Evolutionary conservation across 2,329 filamentous ascomycete species (phyloP).

Genomic region (Neospermospora avenae): DNA sequence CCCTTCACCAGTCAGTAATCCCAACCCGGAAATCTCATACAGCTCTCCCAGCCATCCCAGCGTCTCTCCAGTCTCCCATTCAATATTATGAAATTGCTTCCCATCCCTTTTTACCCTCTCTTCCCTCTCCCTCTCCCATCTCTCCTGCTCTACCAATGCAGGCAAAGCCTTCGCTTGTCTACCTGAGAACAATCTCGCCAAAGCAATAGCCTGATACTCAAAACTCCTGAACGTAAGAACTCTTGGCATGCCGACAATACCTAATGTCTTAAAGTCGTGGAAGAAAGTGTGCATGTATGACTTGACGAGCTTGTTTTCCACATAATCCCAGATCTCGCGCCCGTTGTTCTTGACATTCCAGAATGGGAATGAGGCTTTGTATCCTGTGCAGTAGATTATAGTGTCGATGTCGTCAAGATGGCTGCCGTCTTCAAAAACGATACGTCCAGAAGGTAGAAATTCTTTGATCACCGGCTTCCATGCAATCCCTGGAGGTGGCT

Average conservation of each 20-base stretch:
- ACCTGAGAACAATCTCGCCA: conserved; percentile 47
- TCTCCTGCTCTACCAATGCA: conserved; percentile 35
- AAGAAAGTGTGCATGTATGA: conserved; percentile 54
- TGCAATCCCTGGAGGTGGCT: conserved; percentile 44
- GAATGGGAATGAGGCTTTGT: conserved; percentile 80
- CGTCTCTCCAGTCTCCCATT: conserved; percentile 51
- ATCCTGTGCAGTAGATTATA: conserved; percentile 83
- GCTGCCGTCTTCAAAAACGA: conserved; percentile 60
- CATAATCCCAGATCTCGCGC: conserved; percentile 48
- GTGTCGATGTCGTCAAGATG: conserved; percentile 66
- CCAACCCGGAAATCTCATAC: conserved; percentile 48
- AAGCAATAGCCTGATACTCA: conserved; percentile 53
- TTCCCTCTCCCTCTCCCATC: conserved; percentile 46
- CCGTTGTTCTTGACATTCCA: conserved; percentile 45
- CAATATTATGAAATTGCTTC: conserved; percentile 50
- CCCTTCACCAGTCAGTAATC: conserved; percentile 45
- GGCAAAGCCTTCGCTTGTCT: conserved; percentile 42
- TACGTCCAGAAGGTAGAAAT: conserved; percentile 41
- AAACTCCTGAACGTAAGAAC: conserved; percentile 52
- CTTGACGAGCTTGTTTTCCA: conserved; percentile 40
- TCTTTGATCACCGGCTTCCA: conserved; percentile 53
- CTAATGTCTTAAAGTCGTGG: conserved; percentile 45
- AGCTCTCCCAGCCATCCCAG: conserved; percentile 44
- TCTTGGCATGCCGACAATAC: conserved; percentile 49
- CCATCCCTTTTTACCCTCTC: conserved; percentile 33